Conservation (phyloP, 2,329 filamentous ascomycete genomes). For the Xylaria sp. region DNA sequence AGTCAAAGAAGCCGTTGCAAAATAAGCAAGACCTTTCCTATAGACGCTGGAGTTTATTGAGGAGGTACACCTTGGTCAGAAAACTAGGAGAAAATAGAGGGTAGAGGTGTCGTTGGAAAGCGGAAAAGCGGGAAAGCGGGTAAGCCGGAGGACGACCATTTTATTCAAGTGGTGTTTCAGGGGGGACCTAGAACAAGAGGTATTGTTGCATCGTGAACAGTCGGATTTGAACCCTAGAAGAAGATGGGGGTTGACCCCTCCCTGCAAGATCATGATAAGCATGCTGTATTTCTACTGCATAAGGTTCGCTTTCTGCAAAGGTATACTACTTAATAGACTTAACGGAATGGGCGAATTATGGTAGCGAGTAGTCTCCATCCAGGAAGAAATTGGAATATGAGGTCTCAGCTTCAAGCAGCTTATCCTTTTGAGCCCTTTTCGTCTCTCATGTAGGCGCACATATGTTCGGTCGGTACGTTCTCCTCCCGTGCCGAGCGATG, state of each 20-base stretch:
- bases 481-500: constrained; percentile 18
- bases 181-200: constrained; percentile 9
- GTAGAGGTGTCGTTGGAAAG: constrained; percentile 3
- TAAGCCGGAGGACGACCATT: constrained; percentile 11
- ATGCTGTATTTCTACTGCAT: constrained; percentile 33
- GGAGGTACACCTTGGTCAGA: background rate
- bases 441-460: constrained; percentile 1
- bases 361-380: constrained; percentile 5
- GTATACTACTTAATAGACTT: constrained; percentile 24
- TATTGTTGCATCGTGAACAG: constrained; percentile 14
- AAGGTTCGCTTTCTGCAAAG: constrained; percentile 25
- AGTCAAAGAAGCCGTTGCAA: constrained; percentile 50
- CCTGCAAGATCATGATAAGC: constrained; percentile 21
- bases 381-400: constrained; percentile 18
- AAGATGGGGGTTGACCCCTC: constrained; percentile 7
- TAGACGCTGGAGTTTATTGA: background rate
- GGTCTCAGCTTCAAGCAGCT: constrained; percentile 18
- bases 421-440: constrained; percentile 3
- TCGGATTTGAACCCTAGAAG: constrained; percentile 1
- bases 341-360: background rate
- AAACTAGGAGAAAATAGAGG: background rate
- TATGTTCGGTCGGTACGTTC: constrained; percentile 10
- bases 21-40: constrained; percentile 27
- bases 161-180: constrained; percentile 15
- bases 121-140: constrained; percentile 23